phyloP scores from a whole-genome alignment of 495 filamentous ascomycete genomes.

The Penicillium canescens region DNA sequence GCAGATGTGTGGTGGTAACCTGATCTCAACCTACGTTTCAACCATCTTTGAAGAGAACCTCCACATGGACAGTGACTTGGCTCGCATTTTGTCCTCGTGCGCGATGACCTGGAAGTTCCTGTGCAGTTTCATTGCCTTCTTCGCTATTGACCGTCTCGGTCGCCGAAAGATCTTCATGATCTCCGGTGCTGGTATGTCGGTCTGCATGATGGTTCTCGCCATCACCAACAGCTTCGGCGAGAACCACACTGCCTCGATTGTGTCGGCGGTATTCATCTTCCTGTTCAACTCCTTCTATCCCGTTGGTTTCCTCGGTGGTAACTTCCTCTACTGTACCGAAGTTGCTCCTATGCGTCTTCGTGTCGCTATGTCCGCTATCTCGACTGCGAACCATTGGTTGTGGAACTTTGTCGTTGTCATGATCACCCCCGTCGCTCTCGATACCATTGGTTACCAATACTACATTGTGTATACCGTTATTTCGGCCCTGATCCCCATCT shows the following conservation, averaged over 20 bases:
- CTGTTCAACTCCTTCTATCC: slow-evolving; percentile 59
- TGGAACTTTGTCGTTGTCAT: slow-evolving; percentile 51
- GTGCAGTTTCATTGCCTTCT: slow-evolving; percentile 42
- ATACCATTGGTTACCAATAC: slow-evolving; percentile 52
- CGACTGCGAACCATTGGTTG: slow-evolving; percentile 53
- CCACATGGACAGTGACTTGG: slow-evolving; percentile 13
- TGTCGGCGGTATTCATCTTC: slow-evolving; percentile 50
- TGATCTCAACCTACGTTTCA: slow-evolving; percentile 27
- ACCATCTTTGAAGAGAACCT: slow-evolving; percentile 30
- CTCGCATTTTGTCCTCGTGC: slow-evolving; percentile 26
- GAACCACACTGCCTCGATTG: slow-evolving; percentile 36
- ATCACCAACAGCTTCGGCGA: slow-evolving; percentile 35
- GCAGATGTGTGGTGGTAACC: slow-evolving; percentile 31
- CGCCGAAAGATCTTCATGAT: slow-evolving; percentile 49
- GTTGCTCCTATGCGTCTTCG: slow-evolving; percentile 52
- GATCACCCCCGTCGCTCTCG: slow-evolving; percentile 55
- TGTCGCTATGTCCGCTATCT: slow-evolving; percentile 50
- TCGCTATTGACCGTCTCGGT: slow-evolving; percentile 49
- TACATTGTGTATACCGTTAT: slow-evolving; percentile 56
- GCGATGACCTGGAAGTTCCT: slow-evolving; percentile 47
- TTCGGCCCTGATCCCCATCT: slow-evolving; percentile 30
- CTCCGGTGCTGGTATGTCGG: slow-evolving; percentile 43
- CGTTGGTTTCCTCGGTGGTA: slow-evolving; percentile 55
- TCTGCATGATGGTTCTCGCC: slow-evolving; percentile 42
- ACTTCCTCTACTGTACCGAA: slow-evolving; percentile 58